Base-by-base conservation (phyloP, 192 early-diverging fungal species). In the Coemansia sp. region DNA sequence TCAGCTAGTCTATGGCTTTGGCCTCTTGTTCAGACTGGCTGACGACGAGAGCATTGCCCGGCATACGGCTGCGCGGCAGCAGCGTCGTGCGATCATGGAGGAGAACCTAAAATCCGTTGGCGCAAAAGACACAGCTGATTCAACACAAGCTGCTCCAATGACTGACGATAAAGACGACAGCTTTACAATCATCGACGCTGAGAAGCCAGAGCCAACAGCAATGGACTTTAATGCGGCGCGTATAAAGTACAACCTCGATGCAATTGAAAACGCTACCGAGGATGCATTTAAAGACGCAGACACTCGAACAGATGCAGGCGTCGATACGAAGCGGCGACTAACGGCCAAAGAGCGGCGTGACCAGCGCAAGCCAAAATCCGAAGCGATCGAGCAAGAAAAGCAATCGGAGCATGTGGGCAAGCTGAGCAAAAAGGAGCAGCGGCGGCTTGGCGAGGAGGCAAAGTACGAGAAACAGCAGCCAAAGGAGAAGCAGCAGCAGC, bases 1-100 rank as follows among this genome's bases (percentile, higher is more conserved):
- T 15, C 95, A 96, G 76, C 74, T 99, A 4, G 88, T 95, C 0
- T 97, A 96, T 67, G 97, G 97, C n/a, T 92, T 96, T 76, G 97
- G 92, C n/a, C 81, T 96, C 46, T 24, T 95, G 44, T 99, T 99
- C 81, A 82, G 86, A 42, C 70, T 98, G 46, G 77, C 72, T 20
- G 96, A 97, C 60, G 94, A 95, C 36, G 83, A 85, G 23, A 88
- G 84, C 34, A 79, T 89, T 55, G 86, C 82, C 8, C 80, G 90
- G 31, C 97, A 98, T 76, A 71, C 87, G 6, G 57, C 8, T 18
- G 85, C 83, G 47, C 92, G 93, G 36, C 67, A 92, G 28, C 70
- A 82, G 71, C 74, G 67, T 9, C 61, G 50, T 24, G 65, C 61
- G 15, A 68, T 73, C n/a, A 73, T 74, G 67, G 66, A 71, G 51